Evolutionary conservation across 441 rosid species (phyloP), one percentile per base, ranked within the genome.

Genomic region (Euphorbia celastroides): DNA sequence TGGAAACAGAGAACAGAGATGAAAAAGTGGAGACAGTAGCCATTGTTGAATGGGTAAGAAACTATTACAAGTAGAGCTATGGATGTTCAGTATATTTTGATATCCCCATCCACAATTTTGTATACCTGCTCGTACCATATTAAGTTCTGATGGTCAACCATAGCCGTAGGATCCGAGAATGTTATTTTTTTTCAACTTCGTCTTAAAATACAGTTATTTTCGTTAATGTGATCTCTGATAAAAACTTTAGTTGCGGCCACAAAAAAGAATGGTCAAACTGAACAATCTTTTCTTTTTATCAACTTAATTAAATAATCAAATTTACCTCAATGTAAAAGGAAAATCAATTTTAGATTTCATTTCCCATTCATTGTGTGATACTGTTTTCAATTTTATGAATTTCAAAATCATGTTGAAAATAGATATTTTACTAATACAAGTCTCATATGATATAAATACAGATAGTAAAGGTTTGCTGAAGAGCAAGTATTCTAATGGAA

Each of bases 11-110:
- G 52, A 64, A 73, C 14, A 74, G 65, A 23, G 84, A 36, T 23
- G 82, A 78, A 68, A 78, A 78, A 59, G 87, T 67, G 6, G 83
- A 80, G 67, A 88, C 62, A 5, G 84, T 62, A 23, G 88, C 87
- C 91, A 88, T 86, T 71, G 64, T 25, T 30, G 44, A 13, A 3
- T 52, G 60, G 23, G 22, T 22, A 16, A 54, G 57, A 50, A 22
- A 41, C 55, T 27, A 8, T 4, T 16, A 22, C 17, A 26, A 26
- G 9, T 25, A 64, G n/a, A n/a, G 41, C 38, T 28, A 12, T 28
- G 23, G 34, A 56, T 9, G 30, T 60, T 16, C 14, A 14, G 41
- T 30, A 17, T 8, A 7, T 27, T 48, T 8, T 1, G 5, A 58
- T 30, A 32, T 27, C 69, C 61, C 69, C 55, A 65, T 65, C 69